Evolutionary conservation across 129 eudicot genomes (phyloP), one percentile per base, ranked within the genome.

Genomic region (Scalesia atractyloides): DNA sequence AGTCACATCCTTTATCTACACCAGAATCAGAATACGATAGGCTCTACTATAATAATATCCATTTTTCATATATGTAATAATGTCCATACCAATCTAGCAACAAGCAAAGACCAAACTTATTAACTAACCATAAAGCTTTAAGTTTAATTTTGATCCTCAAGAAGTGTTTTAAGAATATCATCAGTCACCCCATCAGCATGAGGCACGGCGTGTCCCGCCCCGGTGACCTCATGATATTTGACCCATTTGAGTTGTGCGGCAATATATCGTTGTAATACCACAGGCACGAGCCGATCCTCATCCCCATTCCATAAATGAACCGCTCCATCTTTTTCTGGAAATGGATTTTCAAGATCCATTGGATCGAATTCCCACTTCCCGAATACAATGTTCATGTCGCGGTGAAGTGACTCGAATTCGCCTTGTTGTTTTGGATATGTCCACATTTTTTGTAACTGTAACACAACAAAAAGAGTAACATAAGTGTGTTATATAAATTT

Each of bases 341-440:
- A 84, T 47, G 89, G 89, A 22, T 83, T 81, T 54, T 73, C 53
- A 22, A 90, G 34, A 47, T 87, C 91, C 68, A 78, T 71, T 22
- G 95, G 97, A 82, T 78, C 92, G 47, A 88, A 91, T 44, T 88
- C 97, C 92, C 97, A 91, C 19, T 65, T 84, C 41, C 92, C 90
- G 41, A 76, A 86, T 4, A 84, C 90, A 41, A 91, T 48, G 59
- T 82, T 91, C 64, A 82, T 12, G 68, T 91, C 97, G 12, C 90
- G 84, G 64, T 88, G 85, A 46, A 88, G 61, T 41, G 90, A 82
- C 84, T 88, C 97, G 9, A 39, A 82, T 75, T 72, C 92, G 24
- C 97, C 96, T 80, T 91, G 96, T 60, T 88, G 92, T 77, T 70
- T 89, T 44, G 76, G 83, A 53, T 66, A 33, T 22, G 48, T 1